Base-by-base conservation (phyloP, 106 monocot species). In the Alisma plantagoaquatica region DNA sequence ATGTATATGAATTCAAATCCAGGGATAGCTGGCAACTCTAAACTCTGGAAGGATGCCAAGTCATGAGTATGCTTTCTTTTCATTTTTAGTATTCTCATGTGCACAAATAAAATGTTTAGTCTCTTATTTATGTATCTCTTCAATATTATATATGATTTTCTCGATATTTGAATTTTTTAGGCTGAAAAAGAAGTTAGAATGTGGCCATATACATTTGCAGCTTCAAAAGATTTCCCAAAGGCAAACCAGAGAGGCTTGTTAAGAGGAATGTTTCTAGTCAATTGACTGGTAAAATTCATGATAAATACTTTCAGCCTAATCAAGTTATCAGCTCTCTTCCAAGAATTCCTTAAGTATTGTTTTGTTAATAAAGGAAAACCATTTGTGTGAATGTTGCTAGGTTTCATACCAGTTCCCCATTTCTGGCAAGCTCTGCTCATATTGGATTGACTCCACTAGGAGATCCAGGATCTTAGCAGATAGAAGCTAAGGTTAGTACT, bases 41-140 rank as follows among this genome's bases (percentile, higher is more conserved):
- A 67, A 30, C 81, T 92, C 20, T 92, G 92, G 92, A 74, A 92
- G 47, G 87, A 87, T 61, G 92, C 92, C 32, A 87, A 92, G 63
- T 27, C 59, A 41, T 70, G 83, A 86, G 92, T 87, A 24, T 10
- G 15, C 10, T 48, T 14, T 61, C 16, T 16, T 46, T 3, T 46
- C n/a, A 46, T 10, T 46, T 18, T 56, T 11, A 4, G 10, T 18
- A 56, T 4, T 22, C 21, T 21, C 19, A 33, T 10, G n/a, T 29
- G 27, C 6, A 53, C 5, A 7, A 38, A 38, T 38, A 7, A 14
- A 5, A 14, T 38, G 9, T 38, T 38, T 7, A 38, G 14, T 53
- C 2, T 16, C 17, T 18, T 19, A n/a, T 47, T 10, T 22, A 3
- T 18, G 11, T 53, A 3, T 18, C 10, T 32, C 6, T 0, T 28